Evolutionary conservation across 1,284 basidiomycete genomes (phyloP).

Genomic region (Puccinia brachypodii): DNA sequence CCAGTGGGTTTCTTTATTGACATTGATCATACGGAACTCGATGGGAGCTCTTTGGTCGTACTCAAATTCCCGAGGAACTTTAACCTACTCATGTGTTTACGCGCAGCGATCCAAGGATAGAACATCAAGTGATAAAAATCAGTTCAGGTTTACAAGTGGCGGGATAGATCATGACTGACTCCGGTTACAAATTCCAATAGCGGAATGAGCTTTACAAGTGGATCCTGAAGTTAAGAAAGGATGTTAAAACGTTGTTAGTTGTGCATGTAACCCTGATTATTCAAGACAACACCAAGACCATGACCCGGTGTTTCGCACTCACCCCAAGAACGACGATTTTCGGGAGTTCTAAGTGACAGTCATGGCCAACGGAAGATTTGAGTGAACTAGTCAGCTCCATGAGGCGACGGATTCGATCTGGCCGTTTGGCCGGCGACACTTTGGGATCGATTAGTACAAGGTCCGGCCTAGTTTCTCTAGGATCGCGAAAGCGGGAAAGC

Average conservation of each 20-base stretch:
- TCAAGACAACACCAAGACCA: neutral
- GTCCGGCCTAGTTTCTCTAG: neutral
- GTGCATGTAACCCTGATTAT: neutral
- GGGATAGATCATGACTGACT: neutral
- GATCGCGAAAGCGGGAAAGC: slow-evolving; percentile 17
- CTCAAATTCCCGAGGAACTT: neutral
- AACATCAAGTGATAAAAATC: neutral
- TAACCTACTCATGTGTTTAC: neutral
- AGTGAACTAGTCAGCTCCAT: slow-evolving; percentile 1
- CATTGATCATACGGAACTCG: slow-evolving; percentile 13
- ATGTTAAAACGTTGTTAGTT: neutral
- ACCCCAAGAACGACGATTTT: slow-evolving; percentile 6
- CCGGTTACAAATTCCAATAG: slow-evolving; percentile 1
- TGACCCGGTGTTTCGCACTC: neutral
- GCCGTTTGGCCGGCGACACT: neutral
- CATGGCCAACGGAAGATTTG: neutral
- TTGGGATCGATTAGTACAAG: neutral
- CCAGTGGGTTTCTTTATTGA: neutral
- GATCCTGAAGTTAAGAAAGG: neutral
- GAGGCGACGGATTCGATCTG: slow-evolving; percentile 13
- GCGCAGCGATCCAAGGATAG: neutral
- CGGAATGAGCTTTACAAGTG: neutral
- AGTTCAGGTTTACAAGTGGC: neutral
- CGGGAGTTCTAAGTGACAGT: neutral
- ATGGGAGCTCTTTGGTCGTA: slow-evolving; percentile 10